Conservation (phyloP, 73 alveolate genomes). For the Paramecium octaurelia region DNA sequence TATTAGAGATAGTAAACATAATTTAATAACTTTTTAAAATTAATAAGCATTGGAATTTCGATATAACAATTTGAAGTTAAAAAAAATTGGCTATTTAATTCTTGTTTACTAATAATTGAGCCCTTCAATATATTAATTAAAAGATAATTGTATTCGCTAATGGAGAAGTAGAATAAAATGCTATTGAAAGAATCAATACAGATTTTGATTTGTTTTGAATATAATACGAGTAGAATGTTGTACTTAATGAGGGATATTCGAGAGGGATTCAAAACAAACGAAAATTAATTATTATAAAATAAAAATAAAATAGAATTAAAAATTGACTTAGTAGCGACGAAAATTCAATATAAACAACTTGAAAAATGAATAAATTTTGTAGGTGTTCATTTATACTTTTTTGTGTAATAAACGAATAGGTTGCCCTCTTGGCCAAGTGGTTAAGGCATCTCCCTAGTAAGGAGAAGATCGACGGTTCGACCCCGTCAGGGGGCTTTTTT, state of each 20-base stretch:
- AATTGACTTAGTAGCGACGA: not conserved
- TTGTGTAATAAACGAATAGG: not conserved
- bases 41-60: not conserved
- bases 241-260: not conserved
- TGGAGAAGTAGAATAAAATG: too few relatives aligned
- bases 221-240: not conserved
- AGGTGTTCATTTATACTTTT: not conserved
- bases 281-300: not conserved
- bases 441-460: constrained; percentile 97
- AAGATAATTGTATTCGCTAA: not conserved
- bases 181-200: too few relatives aligned
- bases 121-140: not conserved
- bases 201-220: too few relatives aligned
- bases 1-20: too few relatives aligned
- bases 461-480: constrained; percentile 99
- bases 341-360: not conserved
- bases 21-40: too few relatives aligned
- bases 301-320: not conserved
- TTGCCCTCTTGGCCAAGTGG: constrained; percentile 98
- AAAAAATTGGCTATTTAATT: too few relatives aligned
- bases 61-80: too few relatives aligned
- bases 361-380: not conserved
- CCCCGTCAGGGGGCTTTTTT: constrained; percentile 96
- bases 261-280: not conserved
- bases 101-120: too few relatives aligned